Percentiles rank a stretch among this genome's conserved stretches.
phyloP scores from a whole-genome alignment of 1,284 basidiomycete genomes.

The Sporisorium scitamineum region DNA sequence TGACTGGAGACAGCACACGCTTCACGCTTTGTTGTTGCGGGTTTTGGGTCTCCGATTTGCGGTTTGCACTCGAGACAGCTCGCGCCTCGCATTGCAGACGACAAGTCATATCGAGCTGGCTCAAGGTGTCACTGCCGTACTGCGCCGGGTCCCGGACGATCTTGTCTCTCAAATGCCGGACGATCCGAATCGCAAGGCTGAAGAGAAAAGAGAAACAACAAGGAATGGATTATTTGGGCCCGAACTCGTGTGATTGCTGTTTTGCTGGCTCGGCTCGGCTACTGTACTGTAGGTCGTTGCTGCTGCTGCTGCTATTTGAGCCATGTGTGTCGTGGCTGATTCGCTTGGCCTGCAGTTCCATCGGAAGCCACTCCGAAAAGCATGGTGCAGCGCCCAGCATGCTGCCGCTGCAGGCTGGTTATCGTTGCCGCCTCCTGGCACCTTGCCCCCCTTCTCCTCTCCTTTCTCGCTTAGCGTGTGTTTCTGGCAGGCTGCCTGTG shows the following conservation, averaged over 20 bases:
- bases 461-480: background rate
- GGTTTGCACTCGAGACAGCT: background rate
- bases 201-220: too few species aligned
- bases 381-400: background rate
- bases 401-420: background rate
- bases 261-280: background rate
- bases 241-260: background rate
- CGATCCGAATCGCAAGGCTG: too few species aligned
- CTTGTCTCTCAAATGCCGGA: too few species aligned
- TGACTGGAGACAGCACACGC: too few species aligned
- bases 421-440: constrained; percentile 12
- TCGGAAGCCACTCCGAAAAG: constrained; percentile 1
- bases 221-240: too few species aligned
- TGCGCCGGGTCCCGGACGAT: background rate
- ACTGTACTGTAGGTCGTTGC: too few species aligned
- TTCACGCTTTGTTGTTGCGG: too few species aligned
- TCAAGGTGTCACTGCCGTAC: background rate
- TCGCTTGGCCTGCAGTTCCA: too few species aligned
- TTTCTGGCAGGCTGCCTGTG: background rate
- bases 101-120: too few species aligned
- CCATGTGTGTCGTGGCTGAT: too few species aligned
- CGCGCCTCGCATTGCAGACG: background rate
- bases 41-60: too few species aligned
- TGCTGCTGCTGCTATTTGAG: too few species aligned
- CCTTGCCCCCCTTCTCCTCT: background rate